Evolutionary conservation across 345 rosid species (phyloP).

Genomic region (Trapa incisa): DNA sequence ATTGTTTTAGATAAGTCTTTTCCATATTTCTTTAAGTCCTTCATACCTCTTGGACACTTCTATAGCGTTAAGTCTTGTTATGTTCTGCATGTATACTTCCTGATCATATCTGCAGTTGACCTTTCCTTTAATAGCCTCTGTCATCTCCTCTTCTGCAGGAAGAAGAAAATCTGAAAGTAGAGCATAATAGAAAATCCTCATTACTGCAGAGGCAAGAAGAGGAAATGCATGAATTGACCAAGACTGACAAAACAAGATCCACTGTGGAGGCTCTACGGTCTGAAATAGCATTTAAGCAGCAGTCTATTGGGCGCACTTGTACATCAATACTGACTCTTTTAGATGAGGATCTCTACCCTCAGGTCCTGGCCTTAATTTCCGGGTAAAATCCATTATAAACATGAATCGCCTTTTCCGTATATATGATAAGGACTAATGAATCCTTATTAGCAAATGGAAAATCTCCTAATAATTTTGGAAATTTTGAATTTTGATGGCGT

Average conservation of each 20-base stretch:
- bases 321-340: slow-evolving; percentile 40
- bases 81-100: background rate
- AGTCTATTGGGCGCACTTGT: slow-evolving; percentile 46
- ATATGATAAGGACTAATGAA: too few relatives aligned
- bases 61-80: background rate
- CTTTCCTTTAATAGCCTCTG: background rate
- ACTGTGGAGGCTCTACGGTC: slow-evolving; percentile 47
- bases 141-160: slow-evolving; percentile 30
- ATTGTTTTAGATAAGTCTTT: background rate
- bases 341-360: slow-evolving; percentile 77
- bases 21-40: background rate
- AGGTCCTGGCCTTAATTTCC: slow-evolving; percentile 54
- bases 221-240: slow-evolving; percentile 43
- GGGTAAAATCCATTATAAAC: slow-evolving; percentile 37
- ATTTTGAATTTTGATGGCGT: background rate
- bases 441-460: too few relatives aligned
- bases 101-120: background rate
- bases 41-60: background rate
- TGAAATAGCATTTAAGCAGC: slow-evolving; percentile 36
- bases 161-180: slow-evolving; percentile 59
- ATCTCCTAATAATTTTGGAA: background rate
- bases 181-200: slow-evolving; percentile 49
- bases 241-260: slow-evolving; percentile 48
- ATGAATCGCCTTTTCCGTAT: too few relatives aligned
- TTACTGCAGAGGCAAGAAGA: slow-evolving; percentile 59